phyloP scores from a whole-genome alignment of 345 rosid genomes.

The Mercurialis annua region DNA sequence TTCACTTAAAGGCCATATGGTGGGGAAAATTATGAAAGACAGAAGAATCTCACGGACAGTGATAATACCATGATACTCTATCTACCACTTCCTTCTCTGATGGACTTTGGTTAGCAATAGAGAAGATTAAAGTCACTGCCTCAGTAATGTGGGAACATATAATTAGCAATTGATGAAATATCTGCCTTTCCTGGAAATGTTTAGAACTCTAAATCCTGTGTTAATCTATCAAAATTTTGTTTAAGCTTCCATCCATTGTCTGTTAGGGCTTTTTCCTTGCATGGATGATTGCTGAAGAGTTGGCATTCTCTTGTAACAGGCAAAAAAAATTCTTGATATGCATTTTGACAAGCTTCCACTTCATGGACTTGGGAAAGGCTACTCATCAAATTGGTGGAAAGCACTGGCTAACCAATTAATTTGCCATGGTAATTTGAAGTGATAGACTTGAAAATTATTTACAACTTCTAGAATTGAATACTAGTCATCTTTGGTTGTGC shows the following conservation, averaged over 20 bases:
- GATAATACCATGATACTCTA: background rate
- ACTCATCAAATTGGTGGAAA: conserved; percentile 50
- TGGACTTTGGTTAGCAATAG: background rate
- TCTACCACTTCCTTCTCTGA: background rate
- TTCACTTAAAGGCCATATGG: background rate
- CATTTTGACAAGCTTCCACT: conserved; percentile 46
- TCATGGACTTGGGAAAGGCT: conserved; percentile 48
- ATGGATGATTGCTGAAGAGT: conserved; percentile 7
- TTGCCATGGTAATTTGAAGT: conserved; percentile 28
- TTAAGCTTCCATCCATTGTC: background rate
- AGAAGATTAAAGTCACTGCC: conserved; percentile 3
- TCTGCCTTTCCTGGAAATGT: background rate
- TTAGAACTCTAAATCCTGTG: background rate
- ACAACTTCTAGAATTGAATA: background rate
- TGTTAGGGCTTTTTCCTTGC: background rate
- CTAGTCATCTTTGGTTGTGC: background rate
- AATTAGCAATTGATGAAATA: background rate
- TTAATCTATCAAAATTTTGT: background rate
- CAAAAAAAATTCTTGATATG: conserved; percentile 37
- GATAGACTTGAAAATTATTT: background rate
- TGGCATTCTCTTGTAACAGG: conserved; percentile 22
- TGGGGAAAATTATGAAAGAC: background rate
- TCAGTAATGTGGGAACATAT: background rate
- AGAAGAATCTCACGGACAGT: background rate
- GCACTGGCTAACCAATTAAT: conserved; percentile 37